These are phyloP conservation scores for Nemania abortiva DNA, from an alignment of 2,329 filamentous ascomycete genomes.

Conservation along the genomic window DNA sequence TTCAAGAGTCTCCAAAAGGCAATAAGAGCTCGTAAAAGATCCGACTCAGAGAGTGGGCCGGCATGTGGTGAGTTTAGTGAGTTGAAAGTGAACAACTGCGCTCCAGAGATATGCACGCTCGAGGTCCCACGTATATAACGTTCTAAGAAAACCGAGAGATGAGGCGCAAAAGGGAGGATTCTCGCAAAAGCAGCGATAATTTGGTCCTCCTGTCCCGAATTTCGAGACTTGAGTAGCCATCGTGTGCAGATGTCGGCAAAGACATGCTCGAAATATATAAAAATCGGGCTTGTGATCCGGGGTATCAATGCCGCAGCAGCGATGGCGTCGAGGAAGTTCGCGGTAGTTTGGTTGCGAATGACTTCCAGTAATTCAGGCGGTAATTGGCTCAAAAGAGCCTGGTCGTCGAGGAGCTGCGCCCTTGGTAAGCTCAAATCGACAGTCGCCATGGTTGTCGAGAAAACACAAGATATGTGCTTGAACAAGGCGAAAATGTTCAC, in stretches of 20 bases:
- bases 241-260: conserved; percentile 86
- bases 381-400: conserved; percentile 68
- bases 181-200: conserved; percentile 81
- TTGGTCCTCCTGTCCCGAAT: conserved; percentile 54
- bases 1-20: conserved; percentile 83
- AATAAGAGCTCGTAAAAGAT: conserved; percentile 64
- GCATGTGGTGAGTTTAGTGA: conserved; percentile 44
- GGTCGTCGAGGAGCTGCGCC: conserved; percentile 67
- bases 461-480: conserved; percentile 42
- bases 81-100: conserved; percentile 45
- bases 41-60: conserved; percentile 29
- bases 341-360: conserved; percentile 72
- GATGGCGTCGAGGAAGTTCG: conserved; percentile 77
- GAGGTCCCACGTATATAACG: conserved; percentile 54
- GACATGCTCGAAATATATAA: conserved; percentile 78
- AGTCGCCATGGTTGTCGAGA: conserved; percentile 61
- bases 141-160: conserved; percentile 79
- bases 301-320: conserved; percentile 76
- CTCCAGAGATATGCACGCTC: conserved; percentile 35
- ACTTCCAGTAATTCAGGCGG: conserved; percentile 77
- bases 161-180: conserved; percentile 83
- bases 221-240: conserved; percentile 71
- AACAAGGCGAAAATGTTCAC: conserved; percentile 30
- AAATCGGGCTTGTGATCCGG: conserved; percentile 77
- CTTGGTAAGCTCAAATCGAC: conserved; percentile 68